Conservation (phyloP, 495 filamentous ascomycete species). For the Trichocladium uniseriatum region DNA sequence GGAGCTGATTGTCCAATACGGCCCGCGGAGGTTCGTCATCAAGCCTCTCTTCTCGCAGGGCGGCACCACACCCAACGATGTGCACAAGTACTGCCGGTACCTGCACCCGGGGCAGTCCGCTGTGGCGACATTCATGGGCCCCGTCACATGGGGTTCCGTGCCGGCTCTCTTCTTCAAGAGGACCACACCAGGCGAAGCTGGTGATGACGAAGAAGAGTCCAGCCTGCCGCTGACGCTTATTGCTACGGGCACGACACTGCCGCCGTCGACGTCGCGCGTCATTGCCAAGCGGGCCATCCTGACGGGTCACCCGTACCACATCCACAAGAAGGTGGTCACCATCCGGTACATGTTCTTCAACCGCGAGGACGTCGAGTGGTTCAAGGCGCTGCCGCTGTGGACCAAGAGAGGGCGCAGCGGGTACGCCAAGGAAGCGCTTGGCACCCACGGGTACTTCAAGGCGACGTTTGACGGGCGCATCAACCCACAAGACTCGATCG, state of each 20-base stretch:
- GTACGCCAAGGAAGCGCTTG: constrained; percentile 84
- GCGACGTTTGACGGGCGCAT: constrained; percentile 92
- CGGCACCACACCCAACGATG: constrained; percentile 83
- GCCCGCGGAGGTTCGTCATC: constrained; percentile 73
- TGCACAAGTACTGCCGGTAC: constrained; percentile 93
- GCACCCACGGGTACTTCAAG: constrained; percentile 99
- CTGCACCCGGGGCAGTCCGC: constrained; percentile 83
- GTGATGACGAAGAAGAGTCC: constrained; percentile 20
- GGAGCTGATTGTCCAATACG: constrained; percentile 79
- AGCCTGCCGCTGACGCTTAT: constrained; percentile 53
- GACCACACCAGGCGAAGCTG: constrained; percentile 18
- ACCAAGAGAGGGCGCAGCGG: constrained; percentile 81
- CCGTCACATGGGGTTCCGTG: constrained; percentile 85
- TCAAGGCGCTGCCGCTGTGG: constrained; percentile 92
- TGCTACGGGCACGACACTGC: constrained; percentile 74
- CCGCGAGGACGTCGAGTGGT: constrained; percentile 86
- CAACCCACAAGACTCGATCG: constrained; percentile 88
- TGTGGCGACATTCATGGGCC: constrained; percentile 84
- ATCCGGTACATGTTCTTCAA: constrained; percentile 99
- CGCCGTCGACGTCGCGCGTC: constrained; percentile 68
- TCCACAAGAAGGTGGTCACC: constrained; percentile 93
- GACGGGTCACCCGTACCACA: constrained; percentile 95
- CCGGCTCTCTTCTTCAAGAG: constrained; percentile 79
- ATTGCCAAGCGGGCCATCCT: constrained; percentile 91
- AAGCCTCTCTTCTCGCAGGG: constrained; percentile 82